phyloP scores from a whole-genome alignment of 116 monocot genomes.

The Cymodocea nodosa region DNA sequence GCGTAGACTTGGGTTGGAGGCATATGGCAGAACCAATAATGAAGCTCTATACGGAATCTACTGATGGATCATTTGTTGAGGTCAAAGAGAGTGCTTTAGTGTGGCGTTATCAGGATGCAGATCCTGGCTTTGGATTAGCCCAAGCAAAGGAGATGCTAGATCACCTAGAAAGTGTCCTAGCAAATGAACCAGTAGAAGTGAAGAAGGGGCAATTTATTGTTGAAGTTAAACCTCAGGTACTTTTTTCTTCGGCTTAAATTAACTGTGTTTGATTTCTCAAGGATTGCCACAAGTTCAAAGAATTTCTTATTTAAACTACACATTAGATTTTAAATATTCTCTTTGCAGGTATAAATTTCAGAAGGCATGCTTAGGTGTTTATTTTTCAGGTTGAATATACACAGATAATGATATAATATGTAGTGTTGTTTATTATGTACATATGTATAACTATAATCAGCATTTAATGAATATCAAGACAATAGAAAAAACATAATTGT shows the following conservation, averaged over 20 bases:
- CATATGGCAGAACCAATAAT: slow-evolving; percentile 64
- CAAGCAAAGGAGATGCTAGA: slow-evolving; percentile 78
- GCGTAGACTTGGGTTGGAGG: slow-evolving; percentile 50
- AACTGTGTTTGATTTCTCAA: background rate
- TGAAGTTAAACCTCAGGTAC: slow-evolving; percentile 83
- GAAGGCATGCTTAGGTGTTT: too few species aligned
- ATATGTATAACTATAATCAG: too few species aligned
- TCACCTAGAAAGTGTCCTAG: slow-evolving; percentile 67
- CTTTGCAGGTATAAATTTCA: too few species aligned
- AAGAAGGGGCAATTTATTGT: slow-evolving; percentile 74
- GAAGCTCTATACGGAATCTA: slow-evolving; percentile 51
- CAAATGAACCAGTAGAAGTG: slow-evolving; percentile 64
- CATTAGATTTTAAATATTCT: too few species aligned
- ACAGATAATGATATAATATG: too few species aligned
- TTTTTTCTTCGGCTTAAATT: background rate
- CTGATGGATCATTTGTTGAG: slow-evolving; percentile 57
- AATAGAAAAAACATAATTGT: too few species aligned
- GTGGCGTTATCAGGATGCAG: slow-evolving; percentile 76
- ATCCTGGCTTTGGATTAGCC: slow-evolving; percentile 56
- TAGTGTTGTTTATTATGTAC: too few species aligned
- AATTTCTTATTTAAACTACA: background rate
- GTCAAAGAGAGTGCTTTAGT: slow-evolving; percentile 56
- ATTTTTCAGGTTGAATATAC: too few species aligned
- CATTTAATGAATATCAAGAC: too few species aligned
- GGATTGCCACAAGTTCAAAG: slow-evolving; percentile 2